Evolutionary conservation across 768 basidiomycete genomes (phyloP).

Genomic region (Lyophyllum semitale): DNA sequence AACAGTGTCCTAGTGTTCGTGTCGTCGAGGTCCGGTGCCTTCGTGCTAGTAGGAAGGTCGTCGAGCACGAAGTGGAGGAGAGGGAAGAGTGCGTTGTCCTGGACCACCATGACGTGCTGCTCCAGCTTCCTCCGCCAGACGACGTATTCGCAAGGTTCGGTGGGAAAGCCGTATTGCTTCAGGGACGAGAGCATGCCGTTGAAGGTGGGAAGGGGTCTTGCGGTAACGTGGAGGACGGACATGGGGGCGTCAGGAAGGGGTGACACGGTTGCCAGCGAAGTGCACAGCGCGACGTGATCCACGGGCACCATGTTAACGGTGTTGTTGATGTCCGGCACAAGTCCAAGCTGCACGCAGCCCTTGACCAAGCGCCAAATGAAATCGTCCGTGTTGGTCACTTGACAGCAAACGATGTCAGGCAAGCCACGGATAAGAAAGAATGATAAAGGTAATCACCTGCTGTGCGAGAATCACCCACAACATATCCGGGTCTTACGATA

Average conservation of each 20-base stretch:
- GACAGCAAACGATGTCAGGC: conserved; percentile 5
- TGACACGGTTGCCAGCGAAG: conserved; percentile 69
- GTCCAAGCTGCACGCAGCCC: conserved; percentile 97
- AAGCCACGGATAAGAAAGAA: background rate
- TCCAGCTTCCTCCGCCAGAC: conserved; percentile 91
- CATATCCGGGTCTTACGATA: conserved; percentile 92
- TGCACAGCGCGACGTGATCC: conserved; percentile 89
- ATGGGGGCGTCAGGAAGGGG: conserved; percentile 48
- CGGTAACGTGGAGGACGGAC: conserved; percentile 82
- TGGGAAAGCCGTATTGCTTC: conserved; percentile 76
- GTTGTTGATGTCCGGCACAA: conserved; percentile 97
- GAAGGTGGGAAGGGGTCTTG: conserved; percentile 85
- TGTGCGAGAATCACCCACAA: conserved; percentile 87
- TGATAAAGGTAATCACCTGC: conserved; percentile 60
- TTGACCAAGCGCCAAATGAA: conserved; percentile 98
- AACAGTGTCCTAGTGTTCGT: conserved; percentile 75
- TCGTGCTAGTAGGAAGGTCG: conserved; percentile 95
- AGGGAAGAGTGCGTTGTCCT: conserved; percentile 97
- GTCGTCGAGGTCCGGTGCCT: conserved; percentile 89
- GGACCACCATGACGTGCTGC: conserved; percentile 90
- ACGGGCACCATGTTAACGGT: conserved; percentile 98
- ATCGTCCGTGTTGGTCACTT: conserved; percentile 98
- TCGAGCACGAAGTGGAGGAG: conserved; percentile 96
- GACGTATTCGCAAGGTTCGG: conserved; percentile 83
- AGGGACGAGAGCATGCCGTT: conserved; percentile 82